These are phyloP conservation scores for Paramecium sexaurelia DNA, from an alignment of 73 alveolate species.

Conservation along the genomic window DNA sequence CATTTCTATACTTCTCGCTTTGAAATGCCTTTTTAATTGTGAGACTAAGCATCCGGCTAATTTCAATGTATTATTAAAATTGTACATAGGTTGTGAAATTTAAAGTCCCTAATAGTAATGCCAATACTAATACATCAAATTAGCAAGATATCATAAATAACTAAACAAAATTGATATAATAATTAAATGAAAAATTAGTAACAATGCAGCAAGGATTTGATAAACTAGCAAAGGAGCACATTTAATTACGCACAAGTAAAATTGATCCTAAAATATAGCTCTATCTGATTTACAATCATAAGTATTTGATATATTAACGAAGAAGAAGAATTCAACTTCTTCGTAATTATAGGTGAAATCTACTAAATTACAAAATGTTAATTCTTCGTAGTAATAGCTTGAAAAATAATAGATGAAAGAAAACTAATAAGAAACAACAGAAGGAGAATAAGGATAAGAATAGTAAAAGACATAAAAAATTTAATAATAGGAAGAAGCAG, in stretches of 20 bases:
- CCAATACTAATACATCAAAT: background rate
- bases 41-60: background rate
- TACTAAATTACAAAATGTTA: background rate
- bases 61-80: background rate
- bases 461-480: background rate
- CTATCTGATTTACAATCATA: background rate
- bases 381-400: background rate
- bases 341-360: background rate
- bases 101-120: background rate
- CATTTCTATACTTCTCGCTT: background rate
- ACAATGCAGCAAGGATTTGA: background rate
- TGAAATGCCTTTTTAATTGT: background rate
- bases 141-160: background rate
- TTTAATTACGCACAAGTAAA: background rate
- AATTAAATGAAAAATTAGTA: background rate
- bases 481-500: background rate
- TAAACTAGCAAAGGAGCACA: background rate
- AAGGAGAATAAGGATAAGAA: background rate
- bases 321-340: background rate
- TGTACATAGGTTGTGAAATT: constrained; percentile 5
- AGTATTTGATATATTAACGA: background rate
- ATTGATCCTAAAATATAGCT: background rate
- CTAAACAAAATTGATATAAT: background rate
- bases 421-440: background rate
- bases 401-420: background rate